Percentiles rank a stretch among this genome's conserved stretches.
These are phyloP conservation scores for Nannochloropsis granulata DNA, from an alignment of 108 stramenopile genomes.

Conservation along the genomic window DNA sequence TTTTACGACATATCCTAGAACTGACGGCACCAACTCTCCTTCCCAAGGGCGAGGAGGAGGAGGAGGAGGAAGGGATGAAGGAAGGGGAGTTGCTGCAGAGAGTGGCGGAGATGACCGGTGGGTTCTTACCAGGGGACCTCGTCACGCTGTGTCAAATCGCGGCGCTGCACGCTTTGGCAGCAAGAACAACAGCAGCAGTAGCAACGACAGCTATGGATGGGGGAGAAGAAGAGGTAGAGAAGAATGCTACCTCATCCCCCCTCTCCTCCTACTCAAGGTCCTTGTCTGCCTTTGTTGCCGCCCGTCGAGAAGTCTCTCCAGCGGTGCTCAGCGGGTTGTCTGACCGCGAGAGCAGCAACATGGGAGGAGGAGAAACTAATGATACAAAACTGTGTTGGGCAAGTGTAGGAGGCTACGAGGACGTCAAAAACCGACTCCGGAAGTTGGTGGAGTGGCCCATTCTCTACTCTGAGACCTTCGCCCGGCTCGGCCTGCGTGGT, in stretches of 20 bases:
- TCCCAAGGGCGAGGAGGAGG: not conserved
- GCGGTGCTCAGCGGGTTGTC: not conserved
- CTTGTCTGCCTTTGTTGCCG: not conserved
- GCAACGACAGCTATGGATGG: not conserved
- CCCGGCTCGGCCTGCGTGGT: not conserved
- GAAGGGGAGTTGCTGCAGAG: not conserved
- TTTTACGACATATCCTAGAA: not conserved
- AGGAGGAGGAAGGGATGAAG: not conserved
- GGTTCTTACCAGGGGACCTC: not conserved
- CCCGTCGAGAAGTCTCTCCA: not conserved
- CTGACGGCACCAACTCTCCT: not conserved
- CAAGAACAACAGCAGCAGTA: not conserved
- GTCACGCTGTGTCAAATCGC: not conserved
- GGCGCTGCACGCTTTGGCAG: not conserved
- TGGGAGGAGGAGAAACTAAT: not conserved
- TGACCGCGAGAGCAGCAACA: not conserved
- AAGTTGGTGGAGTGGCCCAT: conserved; percentile 30
- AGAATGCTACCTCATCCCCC: not conserved
- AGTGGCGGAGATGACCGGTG: not conserved
- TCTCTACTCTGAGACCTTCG: conserved; percentile 20
- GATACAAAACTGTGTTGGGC: not conserved
- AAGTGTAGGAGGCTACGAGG: conserved; percentile 16
- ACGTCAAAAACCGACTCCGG: conserved; percentile 13
- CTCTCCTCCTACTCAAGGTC: not conserved
- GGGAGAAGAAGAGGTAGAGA: not conserved